Conservation (phyloP, 2,329 filamentous ascomycete genomes). For the Monosporascus sp. region DNA sequence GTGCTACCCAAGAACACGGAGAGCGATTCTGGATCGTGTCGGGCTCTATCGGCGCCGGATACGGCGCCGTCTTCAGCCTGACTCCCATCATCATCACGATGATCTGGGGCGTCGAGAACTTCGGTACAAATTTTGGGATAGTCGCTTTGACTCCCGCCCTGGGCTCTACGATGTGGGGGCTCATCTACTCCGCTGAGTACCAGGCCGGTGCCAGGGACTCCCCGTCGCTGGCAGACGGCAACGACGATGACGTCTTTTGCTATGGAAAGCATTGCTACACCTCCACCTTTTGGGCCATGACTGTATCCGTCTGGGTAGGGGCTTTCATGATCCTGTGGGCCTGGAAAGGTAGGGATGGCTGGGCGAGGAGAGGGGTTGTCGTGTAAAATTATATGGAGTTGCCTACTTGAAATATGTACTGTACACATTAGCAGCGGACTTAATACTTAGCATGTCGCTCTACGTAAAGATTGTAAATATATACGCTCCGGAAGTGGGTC, state of each 20-base stretch:
- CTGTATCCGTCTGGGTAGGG: constrained; percentile 71
- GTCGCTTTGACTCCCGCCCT: constrained; percentile 85
- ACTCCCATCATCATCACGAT: constrained; percentile 92
- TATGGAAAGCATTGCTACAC: constrained; percentile 80
- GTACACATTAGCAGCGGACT: not conserved
- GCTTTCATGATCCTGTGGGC: constrained; percentile 68
- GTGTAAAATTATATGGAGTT: not conserved
- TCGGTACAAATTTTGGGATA: constrained; percentile 96
- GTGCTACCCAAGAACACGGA: constrained; percentile 65
- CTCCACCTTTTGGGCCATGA: constrained; percentile 80
- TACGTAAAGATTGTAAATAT: not conserved
- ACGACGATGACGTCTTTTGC: constrained; percentile 58
- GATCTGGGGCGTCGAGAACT: constrained; percentile 98
- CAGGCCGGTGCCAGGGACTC: constrained; percentile 55
- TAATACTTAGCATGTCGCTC: not conserved
- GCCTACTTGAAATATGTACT: not conserved
- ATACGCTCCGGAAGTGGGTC: too few species aligned
- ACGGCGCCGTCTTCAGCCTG: constrained; percentile 85
- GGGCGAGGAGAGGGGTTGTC: constrained; percentile 70
- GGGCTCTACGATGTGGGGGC: constrained; percentile 83
- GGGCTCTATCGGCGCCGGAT: constrained; percentile 79
- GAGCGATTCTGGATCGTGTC: constrained; percentile 84
- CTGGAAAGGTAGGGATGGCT: constrained; percentile 74
- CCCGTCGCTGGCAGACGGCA: constrained; percentile 23
- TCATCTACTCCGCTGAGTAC: constrained; percentile 81